Evolutionary conservation across 2,329 filamentous ascomycete species (phyloP).

Genomic region (Botrytis medusae): DNA sequence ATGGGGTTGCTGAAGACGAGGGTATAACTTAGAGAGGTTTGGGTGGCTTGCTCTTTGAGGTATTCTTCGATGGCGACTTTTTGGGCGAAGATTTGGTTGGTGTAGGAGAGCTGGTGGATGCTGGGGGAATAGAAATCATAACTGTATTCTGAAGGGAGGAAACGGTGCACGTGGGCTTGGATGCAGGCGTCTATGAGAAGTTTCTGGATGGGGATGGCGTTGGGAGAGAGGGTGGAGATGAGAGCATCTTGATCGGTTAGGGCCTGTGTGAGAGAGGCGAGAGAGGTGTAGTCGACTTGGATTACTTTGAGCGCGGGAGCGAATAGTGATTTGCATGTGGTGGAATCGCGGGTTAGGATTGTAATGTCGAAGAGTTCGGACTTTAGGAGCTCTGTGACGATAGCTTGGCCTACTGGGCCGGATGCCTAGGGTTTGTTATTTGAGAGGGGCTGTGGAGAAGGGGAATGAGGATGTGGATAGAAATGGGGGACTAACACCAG

Average conservation of each 20-base stretch:
- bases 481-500: conserved; percentile 27
- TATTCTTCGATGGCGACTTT: conserved; percentile 21
- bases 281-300: conserved; percentile 26
- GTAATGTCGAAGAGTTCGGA: conserved; percentile 37
- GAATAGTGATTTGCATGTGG: conserved; percentile 29
- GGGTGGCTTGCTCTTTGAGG: conserved; percentile 26
- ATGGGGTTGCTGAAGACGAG: conserved; percentile 10
- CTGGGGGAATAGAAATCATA: conserved; percentile 34
- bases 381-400: conserved; percentile 38
- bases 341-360: conserved; percentile 39
- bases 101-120: background rate
- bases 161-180: conserved; percentile 57
- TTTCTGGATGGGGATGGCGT: conserved; percentile 19
- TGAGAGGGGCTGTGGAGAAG: background rate
- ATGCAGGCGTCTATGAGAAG: conserved; percentile 55
- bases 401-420: conserved; percentile 38
- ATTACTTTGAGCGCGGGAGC: conserved; percentile 30
- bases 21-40: conserved; percentile 40
- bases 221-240: conserved; percentile 25
- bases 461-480: background rate
- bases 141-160: conserved; percentile 57
- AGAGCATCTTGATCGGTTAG: conserved; percentile 32
- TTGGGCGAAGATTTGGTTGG: background rate
- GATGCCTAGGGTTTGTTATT: conserved; percentile 29
- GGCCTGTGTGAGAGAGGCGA: conserved; percentile 34